Conservation (phyloP, 2,329 filamentous ascomycete species). For the Aschersonia sp. region DNA sequence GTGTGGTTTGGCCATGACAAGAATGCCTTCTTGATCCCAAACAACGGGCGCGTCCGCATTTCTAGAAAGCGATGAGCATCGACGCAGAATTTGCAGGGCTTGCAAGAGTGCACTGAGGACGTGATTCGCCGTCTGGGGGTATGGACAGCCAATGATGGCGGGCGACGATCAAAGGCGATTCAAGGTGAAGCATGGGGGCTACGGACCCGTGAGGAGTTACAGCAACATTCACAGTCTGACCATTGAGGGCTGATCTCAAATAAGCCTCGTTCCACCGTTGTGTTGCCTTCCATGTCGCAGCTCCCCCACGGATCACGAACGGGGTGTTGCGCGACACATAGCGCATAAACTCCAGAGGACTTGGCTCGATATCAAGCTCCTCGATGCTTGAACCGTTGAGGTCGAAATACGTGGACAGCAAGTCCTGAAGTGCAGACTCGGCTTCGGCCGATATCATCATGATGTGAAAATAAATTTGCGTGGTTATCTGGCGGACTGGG, state of each 20-base stretch:
- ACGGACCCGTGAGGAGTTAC: constrained; percentile 55
- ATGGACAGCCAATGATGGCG: no score
- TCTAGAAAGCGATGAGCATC: constrained; percentile 8
- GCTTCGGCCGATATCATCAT: not conserved
- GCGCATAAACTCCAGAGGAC: constrained; percentile 67
- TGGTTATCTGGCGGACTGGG: no score
- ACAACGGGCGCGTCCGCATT: constrained; percentile 22
- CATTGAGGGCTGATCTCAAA: constrained; percentile 38
- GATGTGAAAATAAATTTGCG: no score
- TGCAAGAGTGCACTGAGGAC: no score
- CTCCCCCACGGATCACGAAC: constrained; percentile 54
- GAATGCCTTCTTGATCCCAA: constrained; percentile 11
- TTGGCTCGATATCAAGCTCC: constrained; percentile 49
- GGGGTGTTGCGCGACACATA: constrained; percentile 61
- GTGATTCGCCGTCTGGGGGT: no score
- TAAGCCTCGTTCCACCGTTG: constrained; percentile 48
- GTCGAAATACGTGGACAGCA: constrained; percentile 59
- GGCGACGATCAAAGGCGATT: no score
- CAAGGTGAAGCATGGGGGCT: not conserved
- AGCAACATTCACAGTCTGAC: constrained; percentile 55
- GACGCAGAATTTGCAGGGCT: not conserved
- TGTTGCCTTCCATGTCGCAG: constrained; percentile 47
- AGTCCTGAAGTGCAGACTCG: constrained; percentile 19
- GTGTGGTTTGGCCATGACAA: constrained; percentile 56
- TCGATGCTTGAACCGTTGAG: constrained; percentile 49